These are phyloP conservation scores for Saccharomyces hybrid DNA, from an alignment of 1,139 yeast genomes.

Conservation along the genomic window DNA sequence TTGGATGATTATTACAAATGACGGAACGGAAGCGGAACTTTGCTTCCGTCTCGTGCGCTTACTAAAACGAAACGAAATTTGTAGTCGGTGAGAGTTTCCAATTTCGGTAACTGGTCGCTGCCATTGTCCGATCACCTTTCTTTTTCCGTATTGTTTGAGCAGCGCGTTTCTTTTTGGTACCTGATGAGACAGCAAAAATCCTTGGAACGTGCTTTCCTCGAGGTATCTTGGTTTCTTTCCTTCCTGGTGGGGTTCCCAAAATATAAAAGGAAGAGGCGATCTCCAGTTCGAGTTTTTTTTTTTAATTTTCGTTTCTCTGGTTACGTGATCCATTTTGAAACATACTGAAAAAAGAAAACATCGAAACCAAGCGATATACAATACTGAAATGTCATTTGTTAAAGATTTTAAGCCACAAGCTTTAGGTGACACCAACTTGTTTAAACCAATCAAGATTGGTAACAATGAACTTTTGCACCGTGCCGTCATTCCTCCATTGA, in stretches of 20 bases:
- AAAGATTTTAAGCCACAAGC: constrained; percentile 27
- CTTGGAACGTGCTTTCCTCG: not conserved
- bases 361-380: not conserved
- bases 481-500: constrained; percentile 46
- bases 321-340: too few relatives aligned
- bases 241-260: not conserved
- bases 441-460: constrained; percentile 46
- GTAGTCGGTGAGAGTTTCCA: not conserved
- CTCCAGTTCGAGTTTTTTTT: not conserved
- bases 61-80: not conserved
- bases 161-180: not conserved
- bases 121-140: not conserved
- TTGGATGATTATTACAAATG: not conserved
- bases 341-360: not conserved
- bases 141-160: not conserved
- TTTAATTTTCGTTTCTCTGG: too few relatives aligned
- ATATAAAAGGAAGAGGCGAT: not conserved
- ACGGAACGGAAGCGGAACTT: not conserved
- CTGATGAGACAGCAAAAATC: not conserved
- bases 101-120: not conserved
- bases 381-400: constrained; percentile 22
- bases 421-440: constrained; percentile 36
- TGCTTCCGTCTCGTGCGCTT: not conserved
- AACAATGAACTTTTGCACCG: constrained; percentile 35
- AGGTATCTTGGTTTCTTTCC: not conserved